Base-by-base conservation (phyloP, 2,329 filamentous ascomycete genomes). In the Phialophora verrucosa region DNA sequence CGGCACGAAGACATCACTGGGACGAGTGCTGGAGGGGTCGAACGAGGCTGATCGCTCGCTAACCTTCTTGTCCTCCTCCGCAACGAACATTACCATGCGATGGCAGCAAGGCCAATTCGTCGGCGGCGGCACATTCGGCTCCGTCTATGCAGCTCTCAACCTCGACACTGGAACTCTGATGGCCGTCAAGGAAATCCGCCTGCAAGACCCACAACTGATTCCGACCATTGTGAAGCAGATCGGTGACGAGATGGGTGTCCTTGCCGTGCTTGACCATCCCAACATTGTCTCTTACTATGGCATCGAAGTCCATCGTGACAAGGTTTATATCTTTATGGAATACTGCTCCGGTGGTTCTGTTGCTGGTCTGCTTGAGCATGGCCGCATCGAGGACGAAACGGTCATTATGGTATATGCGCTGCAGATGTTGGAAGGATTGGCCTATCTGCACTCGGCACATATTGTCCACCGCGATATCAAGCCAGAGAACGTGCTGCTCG, bases 271-370 rank as follows among this genome's bases (percentile, higher is more conserved):
- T 54, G 93, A 99, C 75, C 95, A 99, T 76, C 95, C 95, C 25
- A 99, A 99, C 76, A 92, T 99, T 68, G 96, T 99, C 25, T 94
- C 93, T 10, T 99, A 99, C 79, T 95, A 95, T 75, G 95, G 95
- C 65, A 98, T 99, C 74, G 95, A 99, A 78, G 95, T 97, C 2
- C 95, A 99, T 79, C 88, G 95, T 69, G 95, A 99, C 83, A 95
- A 97, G 76, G 95, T 99, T n/a, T 99, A 98, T 79, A 97, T 99
- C 72, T 99, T 99, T 77, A 99, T 99, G 95, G 95, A 99, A 78
- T 98, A 96, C 79, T 99, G 95, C 78, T 96, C 93, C 4, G 94
- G 95, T 59, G 95, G 95, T 23, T 98, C 94, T 17, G 84, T 99
- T 57, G 93, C 95, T 50, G 91, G 87, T 59, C 82, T 99, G 60